These are phyloP conservation scores for Podila horticola DNA, from an alignment of 192 early-diverging fungal genomes.

Conservation along the genomic window DNA sequence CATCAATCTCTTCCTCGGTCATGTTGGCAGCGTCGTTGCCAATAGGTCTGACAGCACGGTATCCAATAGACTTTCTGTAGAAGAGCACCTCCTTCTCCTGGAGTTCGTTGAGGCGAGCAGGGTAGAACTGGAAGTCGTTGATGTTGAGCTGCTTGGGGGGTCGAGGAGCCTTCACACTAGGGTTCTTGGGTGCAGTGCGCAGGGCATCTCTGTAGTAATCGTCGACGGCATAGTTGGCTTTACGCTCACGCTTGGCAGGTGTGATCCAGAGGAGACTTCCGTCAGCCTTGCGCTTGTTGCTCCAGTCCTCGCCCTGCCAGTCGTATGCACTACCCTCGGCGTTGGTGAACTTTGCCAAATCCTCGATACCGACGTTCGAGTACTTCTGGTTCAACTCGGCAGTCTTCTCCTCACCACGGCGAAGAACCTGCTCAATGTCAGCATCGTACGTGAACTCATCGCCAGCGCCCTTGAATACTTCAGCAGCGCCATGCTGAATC, in stretches of 20 bases:
- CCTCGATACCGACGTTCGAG: constrained; percentile 90
- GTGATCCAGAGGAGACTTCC: constrained; percentile 88
- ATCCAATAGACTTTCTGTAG: constrained; percentile 60
- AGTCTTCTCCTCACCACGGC: constrained; percentile 88
- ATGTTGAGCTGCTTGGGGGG: constrained; percentile 72
- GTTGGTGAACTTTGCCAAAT: constrained; percentile 90
- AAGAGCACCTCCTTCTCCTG: constrained; percentile 85
- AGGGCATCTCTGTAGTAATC: constrained; percentile 93
- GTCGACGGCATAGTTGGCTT: constrained; percentile 91
- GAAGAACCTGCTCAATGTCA: constrained; percentile 88
- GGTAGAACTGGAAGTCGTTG: constrained; percentile 96
- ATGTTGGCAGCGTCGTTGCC: constrained; percentile 53
- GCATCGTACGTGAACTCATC: constrained; percentile 61
- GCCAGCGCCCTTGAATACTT: constrained; percentile 77
- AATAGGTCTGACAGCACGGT: constrained; percentile 22
- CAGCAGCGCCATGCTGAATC: constrained; percentile 97
- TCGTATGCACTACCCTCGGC: constrained; percentile 82
- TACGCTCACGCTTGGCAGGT: constrained; percentile 94
- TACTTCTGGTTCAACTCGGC: constrained; percentile 91
- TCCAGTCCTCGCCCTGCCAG: constrained; percentile 98
- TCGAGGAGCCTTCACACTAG: constrained; percentile 64
- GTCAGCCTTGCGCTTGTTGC: constrained; percentile 73
- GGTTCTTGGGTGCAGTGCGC: constrained; percentile 68
- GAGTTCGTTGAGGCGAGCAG: constrained; percentile 77
- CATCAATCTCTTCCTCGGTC: constrained; percentile 65